These are phyloP conservation scores for Orbilia javanica DNA, from an alignment of 2,329 filamentous ascomycete genomes.

Conservation along the genomic window DNA sequence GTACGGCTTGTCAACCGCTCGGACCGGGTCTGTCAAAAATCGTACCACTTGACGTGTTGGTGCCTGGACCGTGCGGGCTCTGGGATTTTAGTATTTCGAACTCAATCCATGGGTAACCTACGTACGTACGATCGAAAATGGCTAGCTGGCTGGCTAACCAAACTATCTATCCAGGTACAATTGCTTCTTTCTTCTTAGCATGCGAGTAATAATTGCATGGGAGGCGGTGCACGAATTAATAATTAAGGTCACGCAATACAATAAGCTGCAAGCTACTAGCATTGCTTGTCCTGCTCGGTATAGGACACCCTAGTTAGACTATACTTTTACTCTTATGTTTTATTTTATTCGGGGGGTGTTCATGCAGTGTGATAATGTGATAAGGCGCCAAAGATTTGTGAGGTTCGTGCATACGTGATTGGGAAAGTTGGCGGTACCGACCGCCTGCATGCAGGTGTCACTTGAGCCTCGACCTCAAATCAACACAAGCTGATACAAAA, in stretches of 20 bases:
- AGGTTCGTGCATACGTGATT: no score
- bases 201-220: constrained; percentile 19
- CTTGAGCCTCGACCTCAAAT: no score
- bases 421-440: constrained; percentile 6
- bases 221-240: not conserved
- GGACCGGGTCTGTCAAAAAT: not conserved
- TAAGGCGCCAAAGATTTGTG: no score
- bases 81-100: not conserved
- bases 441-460: not conserved
- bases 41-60: not conserved
- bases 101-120: no score
- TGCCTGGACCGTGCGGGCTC: not conserved
- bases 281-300: not conserved
- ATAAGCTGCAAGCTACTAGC: constrained; percentile 17
- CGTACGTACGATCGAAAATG: not conserved
- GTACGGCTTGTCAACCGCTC: not conserved
- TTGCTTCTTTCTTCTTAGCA: not conserved
- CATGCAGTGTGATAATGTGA: constrained; percentile 1
- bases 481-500: no score
- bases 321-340: not conserved
- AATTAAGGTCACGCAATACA: not conserved
- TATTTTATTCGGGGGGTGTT: not conserved
- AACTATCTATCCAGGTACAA: not conserved
- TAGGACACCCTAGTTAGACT: not conserved
- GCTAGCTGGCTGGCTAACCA: not conserved